A percentile compares a stretch with the other conserved stretches of the same genome.
Conservation (phyloP, 768 basidiomycete species). For the Tricholoma matsutake region DNA sequence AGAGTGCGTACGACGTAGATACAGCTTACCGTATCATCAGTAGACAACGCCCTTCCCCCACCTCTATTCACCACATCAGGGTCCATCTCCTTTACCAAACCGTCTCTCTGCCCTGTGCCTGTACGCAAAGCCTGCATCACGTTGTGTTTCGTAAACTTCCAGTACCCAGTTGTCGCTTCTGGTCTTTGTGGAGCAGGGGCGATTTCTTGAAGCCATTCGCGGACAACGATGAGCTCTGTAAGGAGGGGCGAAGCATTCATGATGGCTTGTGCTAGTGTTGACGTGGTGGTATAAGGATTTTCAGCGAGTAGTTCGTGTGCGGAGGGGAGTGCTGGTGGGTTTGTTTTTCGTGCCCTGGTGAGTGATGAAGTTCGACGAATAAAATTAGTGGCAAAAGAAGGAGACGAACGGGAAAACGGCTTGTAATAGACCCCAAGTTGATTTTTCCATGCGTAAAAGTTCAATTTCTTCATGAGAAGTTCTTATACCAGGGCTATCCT, state of each 20-base stretch:
- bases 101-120: conserved; percentile 42
- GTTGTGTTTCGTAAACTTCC: conserved; percentile 76
- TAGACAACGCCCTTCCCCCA: conserved; percentile 51
- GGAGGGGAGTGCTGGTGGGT: conserved; percentile 41
- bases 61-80: conserved; percentile 72
- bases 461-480: conserved; percentile 52
- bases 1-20: neutral
- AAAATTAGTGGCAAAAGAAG: neutral
- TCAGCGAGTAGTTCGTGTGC: conserved; percentile 55
- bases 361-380: neutral
- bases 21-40: conserved; percentile 74
- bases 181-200: conserved; percentile 58
- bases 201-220: conserved; percentile 87
- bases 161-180: conserved; percentile 79
- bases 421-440: conserved; percentile 82
- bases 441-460: conserved; percentile 65
- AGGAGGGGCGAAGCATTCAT: conserved; percentile 67
- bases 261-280: conserved; percentile 70
- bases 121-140: conserved; percentile 63
- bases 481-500: conserved; percentile 38
- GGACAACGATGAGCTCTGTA: conserved; percentile 72
- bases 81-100: conserved; percentile 67
- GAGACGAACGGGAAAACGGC: conserved; percentile 67
- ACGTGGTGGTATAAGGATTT: conserved; percentile 83
- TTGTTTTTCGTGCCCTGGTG: conserved; percentile 61